Evolutionary conservation across 2,329 filamentous ascomycete species (phyloP).

Genomic region (Penicillium concentricum): DNA sequence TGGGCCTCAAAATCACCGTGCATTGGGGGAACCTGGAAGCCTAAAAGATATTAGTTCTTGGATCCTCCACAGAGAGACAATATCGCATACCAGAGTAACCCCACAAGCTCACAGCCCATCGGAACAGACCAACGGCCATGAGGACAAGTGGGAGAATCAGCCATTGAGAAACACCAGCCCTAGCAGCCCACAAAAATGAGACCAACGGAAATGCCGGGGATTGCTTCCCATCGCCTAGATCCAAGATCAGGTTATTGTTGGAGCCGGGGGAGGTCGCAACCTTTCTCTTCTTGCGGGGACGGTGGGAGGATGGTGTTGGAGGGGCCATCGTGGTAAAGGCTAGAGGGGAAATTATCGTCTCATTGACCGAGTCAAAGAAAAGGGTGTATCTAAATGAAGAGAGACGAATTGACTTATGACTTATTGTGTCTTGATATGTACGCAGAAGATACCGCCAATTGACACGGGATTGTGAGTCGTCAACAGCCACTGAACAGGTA

Average conservation of each 20-base stretch:
- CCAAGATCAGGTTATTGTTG: constrained; percentile 45
- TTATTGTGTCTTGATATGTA: not conserved
- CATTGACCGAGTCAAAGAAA: constrained; percentile 20
- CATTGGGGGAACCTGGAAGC: constrained; percentile 80
- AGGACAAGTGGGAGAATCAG: constrained; percentile 81
- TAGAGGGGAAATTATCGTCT: constrained; percentile 16
- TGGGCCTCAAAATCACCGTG: constrained; percentile 98
- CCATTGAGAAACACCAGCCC: constrained; percentile 83
- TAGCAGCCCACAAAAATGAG: constrained; percentile 90
- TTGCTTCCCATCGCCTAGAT: constrained; percentile 46
- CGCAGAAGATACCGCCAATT: constrained; percentile 4
- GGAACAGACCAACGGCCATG: constrained; percentile 86
- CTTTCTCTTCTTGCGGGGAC: constrained; percentile 49
- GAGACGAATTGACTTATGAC: no score
- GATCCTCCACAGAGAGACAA: not conserved
- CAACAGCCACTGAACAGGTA: constrained; percentile 15
- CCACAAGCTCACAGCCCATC: constrained; percentile 91
- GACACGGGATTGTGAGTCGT: constrained; percentile 11
- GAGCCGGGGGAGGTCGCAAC: constrained; percentile 34
- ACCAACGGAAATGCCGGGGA: constrained; percentile 82
- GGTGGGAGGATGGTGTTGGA: constrained; percentile 36
- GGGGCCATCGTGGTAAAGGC: constrained; percentile 28
- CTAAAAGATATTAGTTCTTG: constrained; percentile 43
- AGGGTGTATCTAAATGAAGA: no score
- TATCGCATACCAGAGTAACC: constrained; percentile 78